phyloP scores from a whole-genome alignment of 148 eudicot species.

The Silene uniflora region DNA sequence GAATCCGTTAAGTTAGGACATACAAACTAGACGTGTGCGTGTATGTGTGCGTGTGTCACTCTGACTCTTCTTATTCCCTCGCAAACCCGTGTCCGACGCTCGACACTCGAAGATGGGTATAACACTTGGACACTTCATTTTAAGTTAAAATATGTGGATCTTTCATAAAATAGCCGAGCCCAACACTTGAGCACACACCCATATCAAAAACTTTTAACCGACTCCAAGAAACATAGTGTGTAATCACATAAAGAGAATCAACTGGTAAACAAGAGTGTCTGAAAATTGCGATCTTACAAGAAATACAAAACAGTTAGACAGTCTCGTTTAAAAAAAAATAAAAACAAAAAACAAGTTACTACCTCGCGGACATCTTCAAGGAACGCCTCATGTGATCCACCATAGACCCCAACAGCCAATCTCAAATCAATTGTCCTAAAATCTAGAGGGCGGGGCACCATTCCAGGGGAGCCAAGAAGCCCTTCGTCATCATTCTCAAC shows the following conservation, averaged over 20 bases:
- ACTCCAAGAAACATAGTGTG: neutral
- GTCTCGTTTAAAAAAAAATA: neutral
- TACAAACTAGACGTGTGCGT: too few relatives aligned
- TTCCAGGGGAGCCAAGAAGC: constrained; percentile 56
- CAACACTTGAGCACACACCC: too few relatives aligned
- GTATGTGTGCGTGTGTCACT: too few relatives aligned
- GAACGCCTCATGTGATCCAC: constrained; percentile 64
- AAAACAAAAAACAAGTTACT: neutral
- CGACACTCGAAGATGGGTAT: too few relatives aligned
- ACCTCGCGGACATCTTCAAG: constrained; percentile 74
- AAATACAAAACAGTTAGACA: neutral
- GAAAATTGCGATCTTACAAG: neutral
- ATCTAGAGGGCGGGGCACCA: constrained; percentile 61
- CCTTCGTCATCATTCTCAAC: constrained; percentile 54
- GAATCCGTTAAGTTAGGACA: too few relatives aligned
- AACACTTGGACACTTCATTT: too few relatives aligned
- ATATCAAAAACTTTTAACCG: too few relatives aligned
- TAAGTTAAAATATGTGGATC: too few relatives aligned
- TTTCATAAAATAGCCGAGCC: too few relatives aligned
- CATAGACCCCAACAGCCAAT: constrained; percentile 65
- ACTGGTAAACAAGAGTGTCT: neutral
- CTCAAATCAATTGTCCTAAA: constrained; percentile 64
- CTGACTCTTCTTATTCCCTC: too few relatives aligned
- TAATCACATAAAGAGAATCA: neutral
- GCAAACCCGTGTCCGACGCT: too few relatives aligned